Evolutionary conservation across 208 protist species (phyloP).

Genomic region (Balamuthia mandrillaris): DNA sequence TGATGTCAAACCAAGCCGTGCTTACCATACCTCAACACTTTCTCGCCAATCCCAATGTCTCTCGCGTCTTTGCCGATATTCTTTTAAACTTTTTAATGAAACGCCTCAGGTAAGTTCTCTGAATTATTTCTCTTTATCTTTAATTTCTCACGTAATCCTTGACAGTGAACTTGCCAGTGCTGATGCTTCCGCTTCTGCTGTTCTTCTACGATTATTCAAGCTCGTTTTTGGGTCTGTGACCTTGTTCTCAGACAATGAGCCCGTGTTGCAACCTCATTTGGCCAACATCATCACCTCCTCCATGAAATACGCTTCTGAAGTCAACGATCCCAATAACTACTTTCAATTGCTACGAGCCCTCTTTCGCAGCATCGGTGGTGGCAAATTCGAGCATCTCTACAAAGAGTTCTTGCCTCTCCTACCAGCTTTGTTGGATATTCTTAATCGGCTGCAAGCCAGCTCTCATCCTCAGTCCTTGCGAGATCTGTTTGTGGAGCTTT

Average conservation of each 20-base stretch:
- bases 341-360: slow-evolving; percentile 71
- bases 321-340: slow-evolving; percentile 67
- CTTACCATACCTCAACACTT: slow-evolving; percentile 77
- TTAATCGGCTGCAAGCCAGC: slow-evolving; percentile 51
- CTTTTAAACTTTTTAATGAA: slow-evolving; percentile 70
- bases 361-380: slow-evolving; percentile 69
- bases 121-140: background rate
- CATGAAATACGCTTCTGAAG: slow-evolving; percentile 53
- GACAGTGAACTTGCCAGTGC: slow-evolving; percentile 34
- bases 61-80: slow-evolving; percentile 65
- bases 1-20: slow-evolving; percentile 57
- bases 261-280: slow-evolving; percentile 70
- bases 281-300: slow-evolving; percentile 56
- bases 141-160: background rate
- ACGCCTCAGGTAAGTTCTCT: slow-evolving; percentile 11
- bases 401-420: slow-evolving; percentile 72
- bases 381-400: slow-evolving; percentile 72
- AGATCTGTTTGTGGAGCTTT: slow-evolving; percentile 73
- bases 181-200: slow-evolving; percentile 5
- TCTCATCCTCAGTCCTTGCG: slow-evolving; percentile 39
- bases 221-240: slow-evolving; percentile 72
- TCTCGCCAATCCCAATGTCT: slow-evolving; percentile 57
- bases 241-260: slow-evolving; percentile 74
- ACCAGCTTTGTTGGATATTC: slow-evolving; percentile 51
- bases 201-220: slow-evolving; percentile 74